Evolutionary conservation across 2,329 filamentous ascomycete genomes (phyloP), one percentile per base, ranked within the genome.

Genomic region (Aspergillus japonicus): DNA sequence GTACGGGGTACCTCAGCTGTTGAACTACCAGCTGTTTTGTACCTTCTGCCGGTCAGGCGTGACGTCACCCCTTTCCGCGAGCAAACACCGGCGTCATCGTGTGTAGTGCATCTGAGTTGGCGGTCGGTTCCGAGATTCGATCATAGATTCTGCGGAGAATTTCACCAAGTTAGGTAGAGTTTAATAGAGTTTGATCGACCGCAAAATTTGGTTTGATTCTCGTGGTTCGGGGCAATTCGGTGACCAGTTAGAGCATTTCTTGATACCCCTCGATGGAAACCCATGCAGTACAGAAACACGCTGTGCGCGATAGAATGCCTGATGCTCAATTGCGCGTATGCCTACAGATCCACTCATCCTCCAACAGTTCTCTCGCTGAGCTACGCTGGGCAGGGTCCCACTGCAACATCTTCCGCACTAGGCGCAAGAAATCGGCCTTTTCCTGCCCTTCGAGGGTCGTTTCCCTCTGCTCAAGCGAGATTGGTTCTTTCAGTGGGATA

Each of bases 391-490:
- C 57, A 0, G 68, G 71, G 53, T 72, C 68, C 75, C 75, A 78
- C 50, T 72, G 70, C 52, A 78, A 49, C 69, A 77, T 78, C 55
- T 73, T 77, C 7, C 68, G 66, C 54, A 77, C 65, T 7, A 77
- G 56, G 1, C 60, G 57, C 7, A 78, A 47, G 61, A 78, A 75
- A 4, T 10, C 51, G 4, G 63, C 68, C 55, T 65, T 75, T 7
- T 75, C 23, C 47, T 71, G 49, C 50, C 70, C 72, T n/a, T 75
- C 63, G 3, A 80, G 71, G 29, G 56, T 71, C 1, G 62, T 77
- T 57, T 81, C 79, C 47, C 65, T 71, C 19, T 76, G 26, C 33
- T 78, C 71, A 2, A 81, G 70, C 2, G 73, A 67, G n/a, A 60
- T 61, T 0, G 7, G 60, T 8, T 67, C 60, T 5, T 57, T 64